Percentiles rank a stretch among this genome's conserved stretches.
Conservation (phyloP, 768 basidiomycete genomes). For the Suillus fuscotomentosus region DNA sequence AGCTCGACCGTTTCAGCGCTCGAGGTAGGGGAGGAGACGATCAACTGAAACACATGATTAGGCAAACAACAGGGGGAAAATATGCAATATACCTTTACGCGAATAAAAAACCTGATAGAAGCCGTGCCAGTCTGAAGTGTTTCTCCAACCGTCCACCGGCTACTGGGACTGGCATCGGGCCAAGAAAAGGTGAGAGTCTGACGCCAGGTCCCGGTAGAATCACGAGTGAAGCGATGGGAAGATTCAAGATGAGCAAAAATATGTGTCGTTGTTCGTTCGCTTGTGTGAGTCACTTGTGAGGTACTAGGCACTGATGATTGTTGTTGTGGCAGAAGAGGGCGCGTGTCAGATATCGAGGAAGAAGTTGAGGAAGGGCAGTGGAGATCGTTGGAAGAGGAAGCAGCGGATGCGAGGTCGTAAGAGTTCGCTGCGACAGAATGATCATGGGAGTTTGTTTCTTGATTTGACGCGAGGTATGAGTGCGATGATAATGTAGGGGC, state of each 20-base stretch:
- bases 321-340: slow-evolving; percentile 21
- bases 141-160: slow-evolving; percentile 80
- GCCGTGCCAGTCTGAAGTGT: slow-evolving; percentile 65
- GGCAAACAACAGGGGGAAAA: slow-evolving; percentile 7
- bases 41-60: slow-evolving; percentile 34
- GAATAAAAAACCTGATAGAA: slow-evolving; percentile 67
- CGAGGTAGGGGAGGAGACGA: slow-evolving; percentile 44
- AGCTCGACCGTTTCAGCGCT: slow-evolving; percentile 67
- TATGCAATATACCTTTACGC: slow-evolving; percentile 53
- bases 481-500: slow-evolving; percentile 19
- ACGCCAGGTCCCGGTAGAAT: slow-evolving; percentile 56
- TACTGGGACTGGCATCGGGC: slow-evolving; percentile 65
- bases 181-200: slow-evolving; percentile 71
- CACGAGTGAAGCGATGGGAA: slow-evolving; percentile 54
- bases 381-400: slow-evolving; percentile 20
- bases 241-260: slow-evolving; percentile 59
- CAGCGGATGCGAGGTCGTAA: slow-evolving; percentile 8
- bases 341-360: slow-evolving; percentile 27
- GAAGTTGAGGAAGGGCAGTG: slow-evolving; percentile 16
- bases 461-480: slow-evolving; percentile 13
- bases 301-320: slow-evolving; percentile 13
- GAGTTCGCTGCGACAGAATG: slow-evolving; percentile 30
- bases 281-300: slow-evolving; percentile 7
- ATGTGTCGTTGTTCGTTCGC: slow-evolving; percentile 39
- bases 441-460: slow-evolving; percentile 4